Evolutionary conservation across 1,284 basidiomycete genomes (phyloP).

Genomic region (Moniliophthora roreri): DNA sequence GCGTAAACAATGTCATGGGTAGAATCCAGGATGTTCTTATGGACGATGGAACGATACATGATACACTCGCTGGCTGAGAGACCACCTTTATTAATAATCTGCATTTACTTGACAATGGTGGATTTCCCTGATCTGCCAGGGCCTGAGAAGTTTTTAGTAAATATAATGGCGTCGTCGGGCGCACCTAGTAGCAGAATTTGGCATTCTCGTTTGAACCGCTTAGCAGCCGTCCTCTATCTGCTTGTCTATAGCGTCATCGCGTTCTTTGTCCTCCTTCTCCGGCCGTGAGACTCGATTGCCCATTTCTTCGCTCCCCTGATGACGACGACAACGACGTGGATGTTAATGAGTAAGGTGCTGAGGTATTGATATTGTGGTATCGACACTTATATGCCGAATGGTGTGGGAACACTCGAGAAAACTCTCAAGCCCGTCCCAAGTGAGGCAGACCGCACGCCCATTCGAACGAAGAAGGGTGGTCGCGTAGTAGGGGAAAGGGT

Average conservation of each 20-base stretch:
- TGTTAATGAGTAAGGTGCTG: too few relatives aligned
- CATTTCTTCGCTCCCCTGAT: not conserved
- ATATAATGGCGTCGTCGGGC: too few relatives aligned
- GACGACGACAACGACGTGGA: too few relatives aligned
- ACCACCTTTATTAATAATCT: conserved; percentile 88
- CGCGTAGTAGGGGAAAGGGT: too few relatives aligned
- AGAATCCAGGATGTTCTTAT: conserved; percentile 74
- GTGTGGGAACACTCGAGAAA: too few relatives aligned
- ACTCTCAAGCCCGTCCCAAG: too few relatives aligned
- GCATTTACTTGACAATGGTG: conserved; percentile 92
- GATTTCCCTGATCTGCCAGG: conserved; percentile 70
- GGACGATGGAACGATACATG: conserved; percentile 69
- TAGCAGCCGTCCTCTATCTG: conserved; percentile 7
- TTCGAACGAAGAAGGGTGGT: too few relatives aligned
- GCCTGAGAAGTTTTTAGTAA: too few relatives aligned
- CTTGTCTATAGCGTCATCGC: conserved; percentile 9
- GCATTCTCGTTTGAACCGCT: conserved; percentile 10
- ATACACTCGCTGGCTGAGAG: conserved; percentile 73
- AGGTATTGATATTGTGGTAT: too few relatives aligned
- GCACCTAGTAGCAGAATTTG: conserved; percentile 8
- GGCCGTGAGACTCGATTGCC: conserved; percentile 12
- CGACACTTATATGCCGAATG: too few relatives aligned
- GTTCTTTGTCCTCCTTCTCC: conserved; percentile 9
- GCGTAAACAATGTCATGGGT: conserved; percentile 73
- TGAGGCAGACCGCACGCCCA: too few relatives aligned